Evolutionary conservation across 257 asterid genomes (phyloP).

Genomic region (Solanum megistacrolobum): DNA sequence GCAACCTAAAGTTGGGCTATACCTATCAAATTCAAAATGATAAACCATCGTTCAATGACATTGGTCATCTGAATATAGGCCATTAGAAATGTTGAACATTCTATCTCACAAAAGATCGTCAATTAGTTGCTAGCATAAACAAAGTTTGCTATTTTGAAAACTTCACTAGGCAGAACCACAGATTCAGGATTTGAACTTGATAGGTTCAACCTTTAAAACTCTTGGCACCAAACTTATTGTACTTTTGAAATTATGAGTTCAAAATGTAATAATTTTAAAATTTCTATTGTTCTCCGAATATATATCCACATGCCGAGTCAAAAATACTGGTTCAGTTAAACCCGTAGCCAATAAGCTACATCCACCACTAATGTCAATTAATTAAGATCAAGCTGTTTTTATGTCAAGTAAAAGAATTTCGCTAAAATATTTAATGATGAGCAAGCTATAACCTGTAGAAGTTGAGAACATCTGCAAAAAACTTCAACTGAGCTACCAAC

Average conservation of each 20-base stretch:
- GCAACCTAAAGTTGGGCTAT: background rate
- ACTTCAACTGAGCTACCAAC: constrained; percentile 51
- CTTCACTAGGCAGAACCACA: background rate
- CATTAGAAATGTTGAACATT: background rate
- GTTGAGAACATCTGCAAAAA: constrained; percentile 58
- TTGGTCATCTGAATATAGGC: background rate
- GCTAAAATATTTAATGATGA: background rate
- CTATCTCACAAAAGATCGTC: background rate
- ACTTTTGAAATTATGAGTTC: background rate
- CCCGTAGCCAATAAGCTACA: background rate
- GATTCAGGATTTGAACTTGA: background rate
- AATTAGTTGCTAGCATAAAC: background rate
- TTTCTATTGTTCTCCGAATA: background rate
- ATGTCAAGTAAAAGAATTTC: background rate
- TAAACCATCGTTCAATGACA: background rate
- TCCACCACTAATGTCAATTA: background rate
- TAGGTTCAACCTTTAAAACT: background rate
- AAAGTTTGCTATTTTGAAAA: background rate
- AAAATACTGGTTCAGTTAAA: background rate
- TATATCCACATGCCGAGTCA: background rate
- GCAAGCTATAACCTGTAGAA: constrained; percentile 49
- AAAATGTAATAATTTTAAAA: background rate
- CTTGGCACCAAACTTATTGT: background rate
- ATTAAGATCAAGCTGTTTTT: background rate
- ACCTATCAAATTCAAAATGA: background rate